phyloP scores from a whole-genome alignment of 2,329 filamentous ascomycete genomes.

The Stachybotrys echinatus region DNA sequence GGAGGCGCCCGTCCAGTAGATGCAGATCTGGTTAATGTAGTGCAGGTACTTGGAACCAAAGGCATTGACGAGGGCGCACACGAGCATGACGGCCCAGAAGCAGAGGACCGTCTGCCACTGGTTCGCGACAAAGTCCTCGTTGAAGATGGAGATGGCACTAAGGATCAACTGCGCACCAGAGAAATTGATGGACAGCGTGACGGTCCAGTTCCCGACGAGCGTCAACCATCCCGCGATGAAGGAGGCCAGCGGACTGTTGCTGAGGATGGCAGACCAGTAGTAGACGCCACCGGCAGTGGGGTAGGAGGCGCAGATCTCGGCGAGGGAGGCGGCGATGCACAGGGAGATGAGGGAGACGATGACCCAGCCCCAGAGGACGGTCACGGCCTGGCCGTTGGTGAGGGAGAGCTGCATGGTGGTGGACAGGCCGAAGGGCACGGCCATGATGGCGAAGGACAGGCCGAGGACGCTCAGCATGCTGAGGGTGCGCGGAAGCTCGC shows the following conservation, averaged over 20 bases:
- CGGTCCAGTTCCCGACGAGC: slow-evolving; percentile 65
- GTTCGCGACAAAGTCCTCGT: slow-evolving; percentile 53
- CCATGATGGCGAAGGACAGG: slow-evolving; percentile 42
- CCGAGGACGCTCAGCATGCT: slow-evolving; percentile 43
- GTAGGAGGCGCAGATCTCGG: slow-evolving; percentile 68
- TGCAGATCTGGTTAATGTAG: slow-evolving; percentile 63
- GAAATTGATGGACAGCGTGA: slow-evolving; percentile 67
- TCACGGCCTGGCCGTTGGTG: slow-evolving; percentile 67
- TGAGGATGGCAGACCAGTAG: slow-evolving; percentile 67
- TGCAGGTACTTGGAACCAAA: slow-evolving; percentile 57
- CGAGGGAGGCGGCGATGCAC: slow-evolving; percentile 64
- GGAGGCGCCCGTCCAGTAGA: slow-evolving; percentile 67
- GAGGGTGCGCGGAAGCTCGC: slow-evolving; percentile 44
- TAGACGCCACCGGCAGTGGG: slow-evolving; percentile 59
- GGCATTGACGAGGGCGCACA: slow-evolving; percentile 62
- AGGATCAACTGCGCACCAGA: slow-evolving; percentile 65
- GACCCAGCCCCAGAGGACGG: slow-evolving; percentile 66
- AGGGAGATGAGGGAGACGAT: slow-evolving; percentile 64
- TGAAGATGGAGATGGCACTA: slow-evolving; percentile 61
- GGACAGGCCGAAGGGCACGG: slow-evolving; percentile 34
- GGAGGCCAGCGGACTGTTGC: slow-evolving; percentile 58
- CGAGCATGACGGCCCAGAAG: slow-evolving; percentile 61
- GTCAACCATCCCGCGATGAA: slow-evolving; percentile 74
- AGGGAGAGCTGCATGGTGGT: slow-evolving; percentile 47
- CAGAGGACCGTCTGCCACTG: slow-evolving; percentile 72